Percentiles rank a stretch among this genome's conserved stretches.
Evolutionary conservation across 2,329 filamentous ascomycete species (phyloP).

Genomic region (Bimuria novae-zelandiae): DNA sequence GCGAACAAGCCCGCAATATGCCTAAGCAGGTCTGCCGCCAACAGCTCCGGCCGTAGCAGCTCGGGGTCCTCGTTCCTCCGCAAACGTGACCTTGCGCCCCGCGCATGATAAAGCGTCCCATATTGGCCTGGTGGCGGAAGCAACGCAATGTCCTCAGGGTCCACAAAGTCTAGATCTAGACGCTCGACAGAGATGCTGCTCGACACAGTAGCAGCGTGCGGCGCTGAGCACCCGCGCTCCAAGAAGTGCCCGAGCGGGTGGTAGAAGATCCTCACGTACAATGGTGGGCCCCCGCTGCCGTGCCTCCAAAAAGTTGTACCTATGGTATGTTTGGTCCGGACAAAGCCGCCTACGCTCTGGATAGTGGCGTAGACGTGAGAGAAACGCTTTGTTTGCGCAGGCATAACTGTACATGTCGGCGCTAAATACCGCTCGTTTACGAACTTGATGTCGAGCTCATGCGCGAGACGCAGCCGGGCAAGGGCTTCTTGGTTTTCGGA

Average conservation of each 20-base stretch:
- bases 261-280: constrained; percentile 8
- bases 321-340: too few species aligned
- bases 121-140: neutral
- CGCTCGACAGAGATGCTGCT: neutral
- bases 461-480: neutral
- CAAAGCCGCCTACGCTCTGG: constrained; percentile 10
- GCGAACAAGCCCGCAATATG: neutral
- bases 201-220: neutral
- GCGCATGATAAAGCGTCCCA: neutral
- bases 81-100: neutral
- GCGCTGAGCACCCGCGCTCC: neutral
- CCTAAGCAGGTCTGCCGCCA: neutral
- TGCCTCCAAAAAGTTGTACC: neutral
- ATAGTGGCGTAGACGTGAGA: neutral
- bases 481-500: neutral
- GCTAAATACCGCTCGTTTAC: constrained; percentile 6
- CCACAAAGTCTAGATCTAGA: constrained; percentile 7
- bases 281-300: constrained; percentile 4
- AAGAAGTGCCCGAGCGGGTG: neutral
- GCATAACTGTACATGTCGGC: constrained; percentile 4
- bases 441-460: constrained; percentile 8
- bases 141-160: constrained; percentile 1
- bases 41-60: constrained; percentile 5
- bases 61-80: neutral
- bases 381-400: neutral